Conservation (phyloP, 305 asterid species). For the Stenogyne calaminthoides region DNA sequence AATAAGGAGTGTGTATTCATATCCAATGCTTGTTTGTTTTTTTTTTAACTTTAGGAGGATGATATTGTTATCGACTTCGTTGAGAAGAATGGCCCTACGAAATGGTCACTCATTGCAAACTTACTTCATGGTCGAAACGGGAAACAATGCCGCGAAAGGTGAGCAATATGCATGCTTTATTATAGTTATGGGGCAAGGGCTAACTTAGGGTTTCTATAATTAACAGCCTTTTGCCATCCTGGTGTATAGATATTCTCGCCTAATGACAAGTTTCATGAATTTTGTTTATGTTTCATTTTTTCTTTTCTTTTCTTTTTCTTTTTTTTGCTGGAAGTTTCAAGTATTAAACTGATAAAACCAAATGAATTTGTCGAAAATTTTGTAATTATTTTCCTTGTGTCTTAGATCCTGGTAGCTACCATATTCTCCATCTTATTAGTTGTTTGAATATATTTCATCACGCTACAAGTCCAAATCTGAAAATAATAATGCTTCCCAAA, state of each 20-base stretch:
- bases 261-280: not conserved
- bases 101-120: conserved; percentile 74
- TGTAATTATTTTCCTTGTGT: conserved; percentile 1
- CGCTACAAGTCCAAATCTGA: not conserved
- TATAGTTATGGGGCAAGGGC: not conserved
- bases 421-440: not conserved
- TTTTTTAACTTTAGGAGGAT: conserved; percentile 65
- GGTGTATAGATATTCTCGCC: not conserved
- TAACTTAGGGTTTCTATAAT: not conserved
- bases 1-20: conserved; percentile 4
- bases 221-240: not conserved
- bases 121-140: conserved; percentile 83
- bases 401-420: not conserved
- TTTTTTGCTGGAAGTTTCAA: not conserved
- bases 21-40: conserved; percentile 13
- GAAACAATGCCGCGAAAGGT: conserved; percentile 93
- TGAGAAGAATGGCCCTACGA: conserved; percentile 58
- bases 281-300: not conserved
- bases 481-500: not conserved
- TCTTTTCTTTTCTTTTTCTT: too few species aligned
- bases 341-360: not conserved
- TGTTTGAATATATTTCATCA: conserved; percentile 16
- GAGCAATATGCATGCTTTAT: conserved; percentile 14
- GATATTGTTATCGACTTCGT: conserved; percentile 63
- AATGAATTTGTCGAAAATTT: not conserved